Base-by-base conservation (phyloP, 805 yeast genomes). In the Myxozyma geophila region DNA sequence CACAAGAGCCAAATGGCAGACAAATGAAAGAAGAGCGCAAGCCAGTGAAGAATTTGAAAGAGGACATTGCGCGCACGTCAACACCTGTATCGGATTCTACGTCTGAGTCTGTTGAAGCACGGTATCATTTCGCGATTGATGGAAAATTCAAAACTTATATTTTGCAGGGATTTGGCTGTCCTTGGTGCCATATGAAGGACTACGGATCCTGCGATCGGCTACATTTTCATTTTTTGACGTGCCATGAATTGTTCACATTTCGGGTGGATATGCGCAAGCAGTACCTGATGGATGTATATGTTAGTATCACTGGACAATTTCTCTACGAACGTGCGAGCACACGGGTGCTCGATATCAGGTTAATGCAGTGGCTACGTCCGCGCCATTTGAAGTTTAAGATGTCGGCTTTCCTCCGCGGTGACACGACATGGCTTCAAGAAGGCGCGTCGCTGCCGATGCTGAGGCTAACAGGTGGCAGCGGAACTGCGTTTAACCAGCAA, bases 311-410 rank as follows among this genome's bases (percentile, higher is more conserved):
- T 2, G 60, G 67, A 21, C 67, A 64, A 36, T 58, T 59, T 28
- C 37, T 64, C 21, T 60, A 63, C 39, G 67, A 63, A 48, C 58
- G 67, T 7, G 65, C 62, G 2, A 57, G 64, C 21, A 33, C 61
- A 7, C 44, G 48, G 36, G 59, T 46, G 21, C 63, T 62, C 7
- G 68, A 61, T 40, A 55, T 54, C 12, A 39, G 61, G 13, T 17
- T 58, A 6, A 8, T 57, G 40, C 64, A 64, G 43, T 64, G 68
- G 68, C 15, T 54, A 23, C 53, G 61, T 28, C 68, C 68, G n/a
- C 19, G 33, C 47, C 39, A 40, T 36, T 15, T 44, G 17, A 56
- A 57, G 37, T 64, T 64, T 52, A 54, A 52, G 6, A 40, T 64
- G 15, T 12, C 44, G 17, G 36, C 52, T 2, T 64, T 52, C 37